Evolutionary conservation across 208 protist species (phyloP).

Genomic region (Blechomonas ayalai): DNA sequence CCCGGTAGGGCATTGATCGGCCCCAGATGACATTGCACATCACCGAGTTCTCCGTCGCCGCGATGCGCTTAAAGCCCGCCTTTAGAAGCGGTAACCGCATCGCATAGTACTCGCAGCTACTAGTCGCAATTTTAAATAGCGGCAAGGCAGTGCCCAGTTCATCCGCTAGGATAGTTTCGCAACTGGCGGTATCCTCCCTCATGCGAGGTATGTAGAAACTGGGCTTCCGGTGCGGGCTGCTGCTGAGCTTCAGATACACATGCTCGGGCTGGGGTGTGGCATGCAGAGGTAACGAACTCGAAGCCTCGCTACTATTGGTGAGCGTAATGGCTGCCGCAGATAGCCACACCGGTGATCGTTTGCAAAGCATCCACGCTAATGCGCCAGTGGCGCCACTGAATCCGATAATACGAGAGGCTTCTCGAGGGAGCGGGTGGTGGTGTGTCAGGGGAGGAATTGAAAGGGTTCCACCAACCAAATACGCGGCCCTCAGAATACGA

Average conservation of each 20-base stretch:
- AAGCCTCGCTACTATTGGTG: too few relatives aligned
- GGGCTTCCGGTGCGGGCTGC: conserved; percentile 46
- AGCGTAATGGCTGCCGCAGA: background rate
- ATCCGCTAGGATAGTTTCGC: conserved; percentile 5
- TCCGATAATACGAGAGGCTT: too few relatives aligned
- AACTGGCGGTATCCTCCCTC: conserved; percentile 30
- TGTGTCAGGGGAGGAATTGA: too few relatives aligned
- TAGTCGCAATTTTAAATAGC: conserved; percentile 67
- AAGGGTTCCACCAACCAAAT: too few relatives aligned
- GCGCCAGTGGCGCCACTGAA: too few relatives aligned
- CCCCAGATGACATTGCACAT: conserved; percentile 72
- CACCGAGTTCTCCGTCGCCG: conserved; percentile 7
- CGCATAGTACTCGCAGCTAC: conserved; percentile 94
- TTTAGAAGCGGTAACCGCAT: conserved; percentile 88
- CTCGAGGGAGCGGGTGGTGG: too few relatives aligned
- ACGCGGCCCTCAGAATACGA: too few relatives aligned
- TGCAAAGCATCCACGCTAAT: conserved; percentile 1
- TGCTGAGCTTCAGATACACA: conserved; percentile 72
- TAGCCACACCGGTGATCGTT: background rate
- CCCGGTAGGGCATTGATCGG: conserved; percentile 42
- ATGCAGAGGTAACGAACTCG: too few relatives aligned
- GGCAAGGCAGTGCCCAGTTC: conserved; percentile 49
- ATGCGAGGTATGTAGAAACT: conserved; percentile 79
- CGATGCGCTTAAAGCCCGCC: conserved; percentile 69
- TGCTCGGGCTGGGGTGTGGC: too few relatives aligned